Evolutionary conservation across 78 protist genomes (phyloP).

Genomic region (Salpingoeca rosetta): DNA sequence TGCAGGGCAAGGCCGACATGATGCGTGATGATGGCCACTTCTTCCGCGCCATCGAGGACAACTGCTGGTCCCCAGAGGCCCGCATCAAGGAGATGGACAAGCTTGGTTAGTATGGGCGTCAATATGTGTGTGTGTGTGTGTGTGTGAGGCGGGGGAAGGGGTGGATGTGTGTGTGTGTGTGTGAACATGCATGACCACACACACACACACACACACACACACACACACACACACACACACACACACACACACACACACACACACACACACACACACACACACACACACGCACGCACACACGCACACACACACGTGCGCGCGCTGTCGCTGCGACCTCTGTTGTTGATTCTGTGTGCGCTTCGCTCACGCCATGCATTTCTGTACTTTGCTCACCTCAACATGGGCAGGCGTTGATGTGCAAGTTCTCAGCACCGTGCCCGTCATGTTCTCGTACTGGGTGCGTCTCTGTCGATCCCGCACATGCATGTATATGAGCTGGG

Average conservation of each 20-base stretch:
- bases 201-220: too few species aligned
- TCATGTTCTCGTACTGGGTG: constrained; percentile 76
- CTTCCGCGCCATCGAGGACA: constrained; percentile 65
- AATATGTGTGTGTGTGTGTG: too few species aligned
- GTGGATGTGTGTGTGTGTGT: too few species aligned
- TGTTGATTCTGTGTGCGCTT: not conserved
- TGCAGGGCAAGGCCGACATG: constrained; percentile 52
- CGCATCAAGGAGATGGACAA: constrained; percentile 53
- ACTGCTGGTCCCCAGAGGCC: constrained; percentile 66
- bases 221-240: too few species aligned
- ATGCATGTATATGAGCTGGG: too few species aligned
- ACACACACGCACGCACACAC: too few species aligned
- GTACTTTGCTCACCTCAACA: not conserved
- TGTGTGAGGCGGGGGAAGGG: too few species aligned
- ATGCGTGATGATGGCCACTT: constrained; percentile 35
- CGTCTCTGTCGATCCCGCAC: too few species aligned
- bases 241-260: too few species aligned
- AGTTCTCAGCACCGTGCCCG: constrained; percentile 74
- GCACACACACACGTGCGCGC: constrained; percentile 74
- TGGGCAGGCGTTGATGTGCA: constrained; percentile 52
- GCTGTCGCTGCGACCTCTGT: not conserved
- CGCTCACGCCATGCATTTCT: not conserved
- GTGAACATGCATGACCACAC: too few species aligned
- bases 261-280: too few species aligned
- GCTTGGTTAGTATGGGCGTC: not conserved